Percentiles rank a stretch among this genome's conserved stretches.
phyloP scores from a whole-genome alignment of 1,139 yeast species.

The Hyphopichia burtonii region DNA sequence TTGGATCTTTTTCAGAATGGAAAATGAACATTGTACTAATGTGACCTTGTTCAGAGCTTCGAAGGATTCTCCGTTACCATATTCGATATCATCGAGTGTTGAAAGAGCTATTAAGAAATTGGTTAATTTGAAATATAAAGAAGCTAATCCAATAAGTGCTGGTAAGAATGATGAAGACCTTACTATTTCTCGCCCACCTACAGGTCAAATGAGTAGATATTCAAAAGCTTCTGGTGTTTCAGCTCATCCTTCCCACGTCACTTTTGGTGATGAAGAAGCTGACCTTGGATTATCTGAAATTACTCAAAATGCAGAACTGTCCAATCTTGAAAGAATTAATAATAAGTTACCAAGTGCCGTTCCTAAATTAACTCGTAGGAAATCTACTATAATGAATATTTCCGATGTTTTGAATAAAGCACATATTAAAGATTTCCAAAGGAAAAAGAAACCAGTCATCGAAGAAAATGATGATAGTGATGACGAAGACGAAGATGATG shows the following conservation, averaged over 20 bases:
- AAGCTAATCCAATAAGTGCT: not conserved
- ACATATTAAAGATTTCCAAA: constrained; percentile 86
- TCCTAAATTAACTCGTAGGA: constrained; percentile 21
- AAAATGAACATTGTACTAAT: constrained; percentile 92
- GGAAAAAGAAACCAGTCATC: constrained; percentile 42
- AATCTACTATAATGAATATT: constrained; percentile 42
- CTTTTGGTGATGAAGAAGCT: constrained; percentile 10
- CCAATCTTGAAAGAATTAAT: not conserved
- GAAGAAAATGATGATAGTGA: constrained; percentile 41
- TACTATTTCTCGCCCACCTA: too few species aligned
- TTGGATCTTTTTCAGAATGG: constrained; percentile 92
- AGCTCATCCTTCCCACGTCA: not conserved
- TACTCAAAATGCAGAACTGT: not conserved
- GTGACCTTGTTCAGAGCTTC: constrained; percentile 83
- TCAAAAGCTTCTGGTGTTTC: constrained; percentile 1
- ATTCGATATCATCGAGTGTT: constrained; percentile 44
- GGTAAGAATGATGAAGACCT: too few species aligned
- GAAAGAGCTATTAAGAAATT: constrained; percentile 41
- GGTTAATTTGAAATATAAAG: constrained; percentile 33
- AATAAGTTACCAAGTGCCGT: constrained; percentile 2
- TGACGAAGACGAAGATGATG: constrained; percentile 33
- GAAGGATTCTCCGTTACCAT: constrained; percentile 83
- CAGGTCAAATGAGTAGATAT: not conserved
- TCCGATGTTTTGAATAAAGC: constrained; percentile 72
- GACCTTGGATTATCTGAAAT: constrained; percentile 10